A percentile compares a stretch with the other conserved stretches of the same genome.
These are phyloP conservation scores for Tolypocladium guangdongense DNA, from an alignment of 2,329 filamentous ascomycete species.

Conservation along the genomic window DNA sequence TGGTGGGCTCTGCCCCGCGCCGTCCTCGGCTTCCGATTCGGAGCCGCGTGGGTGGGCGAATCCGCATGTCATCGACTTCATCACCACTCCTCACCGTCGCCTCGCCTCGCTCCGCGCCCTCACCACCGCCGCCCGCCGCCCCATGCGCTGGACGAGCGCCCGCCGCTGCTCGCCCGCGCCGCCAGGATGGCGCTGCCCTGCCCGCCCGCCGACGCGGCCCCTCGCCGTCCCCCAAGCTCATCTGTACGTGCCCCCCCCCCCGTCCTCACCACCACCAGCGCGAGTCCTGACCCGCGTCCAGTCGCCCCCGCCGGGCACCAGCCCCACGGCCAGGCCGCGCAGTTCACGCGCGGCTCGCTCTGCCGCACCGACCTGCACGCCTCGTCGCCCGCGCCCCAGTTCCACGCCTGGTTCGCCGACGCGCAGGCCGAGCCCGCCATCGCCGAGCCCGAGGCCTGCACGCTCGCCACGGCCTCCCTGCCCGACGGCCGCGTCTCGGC, in stretches of 20 bases:
- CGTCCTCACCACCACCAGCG: background rate
- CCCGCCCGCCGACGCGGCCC: constrained; percentile 18
- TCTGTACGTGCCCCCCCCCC: no score
- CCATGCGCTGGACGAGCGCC: background rate
- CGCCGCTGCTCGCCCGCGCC: constrained; percentile 8
- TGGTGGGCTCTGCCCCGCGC: no score
- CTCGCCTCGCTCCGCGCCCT: no score
- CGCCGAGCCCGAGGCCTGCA: constrained; percentile 78
- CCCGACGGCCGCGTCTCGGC: constrained; percentile 77
- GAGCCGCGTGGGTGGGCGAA: no score
- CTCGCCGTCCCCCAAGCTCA: constrained; percentile 25
- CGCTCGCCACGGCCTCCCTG: constrained; percentile 71
- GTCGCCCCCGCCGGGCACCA: constrained; percentile 54
- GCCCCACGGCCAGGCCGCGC: constrained; percentile 54
- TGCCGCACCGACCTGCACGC: constrained; percentile 48
- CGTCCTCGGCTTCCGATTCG: no score
- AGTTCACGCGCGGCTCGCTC: constrained; percentile 59
- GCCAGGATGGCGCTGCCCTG: constrained; percentile 34
- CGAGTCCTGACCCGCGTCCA: constrained; percentile 8
- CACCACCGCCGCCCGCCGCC: background rate
- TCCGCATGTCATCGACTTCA: no score
- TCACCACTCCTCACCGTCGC: no score
- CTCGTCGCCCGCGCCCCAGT: constrained; percentile 64
- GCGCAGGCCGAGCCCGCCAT: constrained; percentile 48
- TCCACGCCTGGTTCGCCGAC: constrained; percentile 78